Percentiles rank a stretch among this genome's conserved stretches.
phyloP scores from a whole-genome alignment of 2,329 filamentous ascomycete genomes.

The Cladophialophora chaetospira region DNA sequence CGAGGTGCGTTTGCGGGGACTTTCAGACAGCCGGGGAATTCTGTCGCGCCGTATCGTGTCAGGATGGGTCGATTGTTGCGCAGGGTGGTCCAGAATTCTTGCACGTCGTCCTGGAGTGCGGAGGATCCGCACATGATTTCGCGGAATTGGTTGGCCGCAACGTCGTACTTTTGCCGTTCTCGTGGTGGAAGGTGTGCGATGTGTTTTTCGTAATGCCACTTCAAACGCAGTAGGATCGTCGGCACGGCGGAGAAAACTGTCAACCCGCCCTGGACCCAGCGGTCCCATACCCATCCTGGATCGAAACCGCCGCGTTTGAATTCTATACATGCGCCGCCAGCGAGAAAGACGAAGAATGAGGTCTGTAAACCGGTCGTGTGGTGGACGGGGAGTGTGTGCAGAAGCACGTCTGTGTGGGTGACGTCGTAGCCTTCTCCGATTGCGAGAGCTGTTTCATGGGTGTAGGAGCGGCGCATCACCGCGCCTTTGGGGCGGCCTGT shows the following conservation, averaged over 20 bases:
- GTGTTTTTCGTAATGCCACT: constrained; percentile 35
- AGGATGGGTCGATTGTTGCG: constrained; percentile 43
- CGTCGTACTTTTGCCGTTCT: constrained; percentile 41
- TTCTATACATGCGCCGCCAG: constrained; percentile 44
- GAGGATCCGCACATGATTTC: constrained; percentile 41
- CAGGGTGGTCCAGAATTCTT: constrained; percentile 51
- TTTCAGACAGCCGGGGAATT: constrained; percentile 38
- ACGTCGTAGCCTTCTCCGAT: constrained; percentile 29
- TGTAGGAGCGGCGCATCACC: constrained; percentile 21
- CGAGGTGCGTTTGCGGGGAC: constrained; percentile 19
- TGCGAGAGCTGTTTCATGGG: constrained; percentile 29
- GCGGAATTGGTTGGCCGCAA: constrained; percentile 38
- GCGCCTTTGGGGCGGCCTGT: constrained; percentile 32
- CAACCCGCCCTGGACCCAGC: constrained; percentile 38
- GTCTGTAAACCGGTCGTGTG: constrained; percentile 31
- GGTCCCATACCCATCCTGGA: constrained; percentile 41
- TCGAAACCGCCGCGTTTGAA: constrained; percentile 44
- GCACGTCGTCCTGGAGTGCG: constrained; percentile 51
- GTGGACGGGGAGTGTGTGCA: constrained; percentile 36
- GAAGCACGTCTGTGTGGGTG: constrained; percentile 36
- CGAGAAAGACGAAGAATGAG: constrained; percentile 42
- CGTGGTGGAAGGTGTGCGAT: constrained; percentile 24
- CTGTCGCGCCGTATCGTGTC: constrained; percentile 48
- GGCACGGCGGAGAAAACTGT: constrained; percentile 44
- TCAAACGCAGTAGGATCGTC: constrained; percentile 45